phyloP scores from a whole-genome alignment of 208 protist genomes.

The Trypanosoma scelopori region DNA sequence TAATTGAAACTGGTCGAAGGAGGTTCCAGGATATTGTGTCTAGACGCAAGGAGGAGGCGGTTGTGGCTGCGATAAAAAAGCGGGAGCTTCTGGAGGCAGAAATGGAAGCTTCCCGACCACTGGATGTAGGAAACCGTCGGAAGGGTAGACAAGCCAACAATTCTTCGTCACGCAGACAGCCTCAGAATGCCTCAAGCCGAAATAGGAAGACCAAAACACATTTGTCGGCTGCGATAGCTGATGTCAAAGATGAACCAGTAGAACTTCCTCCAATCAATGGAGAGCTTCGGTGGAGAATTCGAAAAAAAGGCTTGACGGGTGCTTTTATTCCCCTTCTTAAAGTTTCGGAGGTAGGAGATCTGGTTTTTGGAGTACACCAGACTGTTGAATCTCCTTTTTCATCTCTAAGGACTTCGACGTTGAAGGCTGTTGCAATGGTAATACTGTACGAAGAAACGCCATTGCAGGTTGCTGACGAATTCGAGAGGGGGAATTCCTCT shows the following conservation, averaged over 20 bases:
- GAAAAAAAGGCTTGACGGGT: constrained; percentile 7
- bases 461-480: constrained; percentile 53
- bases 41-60: constrained; percentile 18
- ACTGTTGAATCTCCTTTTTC: constrained; percentile 31
- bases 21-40: constrained; percentile 19
- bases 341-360: constrained; percentile 6
- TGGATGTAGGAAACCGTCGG: constrained; percentile 1
- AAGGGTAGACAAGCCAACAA: not conserved
- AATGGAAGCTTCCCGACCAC: constrained; percentile 4
- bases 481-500: constrained; percentile 16
- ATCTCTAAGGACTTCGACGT: constrained; percentile 17
- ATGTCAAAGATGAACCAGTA: constrained; percentile 16
- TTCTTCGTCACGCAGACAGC: not conserved
- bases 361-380: constrained; percentile 16
- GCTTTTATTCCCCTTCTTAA: constrained; percentile 18
- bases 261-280: constrained; percentile 25
- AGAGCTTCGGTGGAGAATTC: constrained; percentile 14
- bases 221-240: not conserved
- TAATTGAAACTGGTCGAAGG: constrained; percentile 18
- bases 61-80: not conserved
- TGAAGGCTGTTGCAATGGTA: constrained; percentile 29
- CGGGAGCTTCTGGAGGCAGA: constrained; percentile 8
- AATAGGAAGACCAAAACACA: constrained; percentile 8
- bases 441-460: constrained; percentile 56
- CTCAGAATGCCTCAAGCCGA: not conserved